Conservation (phyloP, 768 basidiomycete species). For the Saitozyma podzolica region DNA sequence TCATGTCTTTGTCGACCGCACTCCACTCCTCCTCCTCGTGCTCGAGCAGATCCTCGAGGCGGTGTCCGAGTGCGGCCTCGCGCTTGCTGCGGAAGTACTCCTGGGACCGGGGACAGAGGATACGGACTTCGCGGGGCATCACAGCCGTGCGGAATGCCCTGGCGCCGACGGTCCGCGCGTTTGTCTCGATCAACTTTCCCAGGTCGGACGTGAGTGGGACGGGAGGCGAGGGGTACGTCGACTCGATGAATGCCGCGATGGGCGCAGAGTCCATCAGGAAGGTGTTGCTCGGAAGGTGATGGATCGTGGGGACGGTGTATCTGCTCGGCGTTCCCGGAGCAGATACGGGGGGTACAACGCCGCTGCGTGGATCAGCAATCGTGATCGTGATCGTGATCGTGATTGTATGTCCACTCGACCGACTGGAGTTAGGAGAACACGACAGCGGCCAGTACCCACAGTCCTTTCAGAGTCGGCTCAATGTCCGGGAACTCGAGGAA, state of each 20-base stretch:
- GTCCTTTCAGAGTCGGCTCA: background rate
- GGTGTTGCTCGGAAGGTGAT: background rate
- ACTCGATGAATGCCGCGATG: background rate
- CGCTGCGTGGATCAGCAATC: background rate
- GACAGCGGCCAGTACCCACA: background rate
- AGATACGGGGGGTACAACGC: background rate
- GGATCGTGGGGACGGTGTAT: conserved; percentile 4
- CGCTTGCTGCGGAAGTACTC: background rate
- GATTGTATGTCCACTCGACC: background rate
- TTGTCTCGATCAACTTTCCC: background rate
- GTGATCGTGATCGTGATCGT: background rate
- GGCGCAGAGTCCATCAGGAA: background rate
- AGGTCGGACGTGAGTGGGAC: background rate
- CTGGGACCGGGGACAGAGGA: conserved; percentile 1
- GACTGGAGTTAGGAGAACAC: background rate
- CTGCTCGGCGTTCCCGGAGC: background rate
- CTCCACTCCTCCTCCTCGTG: background rate
- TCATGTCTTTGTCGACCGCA: background rate
- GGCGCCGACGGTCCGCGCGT: background rate
- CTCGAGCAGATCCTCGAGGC: background rate
- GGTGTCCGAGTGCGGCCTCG: background rate
- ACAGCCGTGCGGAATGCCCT: background rate
- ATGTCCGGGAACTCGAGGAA: conserved; percentile 4
- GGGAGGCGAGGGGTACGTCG: background rate
- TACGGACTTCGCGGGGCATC: background rate